Evolutionary conservation across 2,329 filamentous ascomycete genomes (phyloP), one percentile per base, ranked within the genome.

Genomic region (Colletotrichum somersetense): DNA sequence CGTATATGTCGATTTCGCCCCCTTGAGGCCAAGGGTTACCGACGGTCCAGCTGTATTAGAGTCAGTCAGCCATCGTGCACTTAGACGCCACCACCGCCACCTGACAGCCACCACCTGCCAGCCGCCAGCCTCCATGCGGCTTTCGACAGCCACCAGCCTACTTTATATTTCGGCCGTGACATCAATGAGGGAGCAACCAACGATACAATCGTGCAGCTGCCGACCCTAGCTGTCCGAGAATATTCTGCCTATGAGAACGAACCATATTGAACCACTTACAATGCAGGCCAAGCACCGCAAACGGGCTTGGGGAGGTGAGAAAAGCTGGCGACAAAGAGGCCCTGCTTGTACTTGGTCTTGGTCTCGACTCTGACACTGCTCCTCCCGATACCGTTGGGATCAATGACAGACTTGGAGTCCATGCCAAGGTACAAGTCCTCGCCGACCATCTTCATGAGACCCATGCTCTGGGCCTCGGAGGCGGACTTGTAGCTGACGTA

Each of bases 251-350:
- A 16, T 10, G 10, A n/a, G 18, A 5, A 1, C 5, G n/a, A 23
- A 20, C 4, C 11, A 16, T 0, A 12, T 1, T 23, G 46, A 10
- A 14, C 6, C 10, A 76, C 83, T 81, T 83, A 89, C 86, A 91
- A 86, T 82, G 92, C 91, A 5, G 92, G 92, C 92, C 92, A 95
- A 10, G 88, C 85, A 62, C 93, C 92, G 76, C 92, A 94, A 55
- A 85, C 83, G 12, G 87, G 85, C 67, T 83, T 85, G 40, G 92
- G 92, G 82, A 95, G 90, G 76, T 94, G 91, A 18, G 83, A 85
- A 74, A 94, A 88, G 77, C 93, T 90, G 56, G 91, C 84, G 55
- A 95, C 89, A 76, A 94, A 87, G 38, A 94, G 88, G 35, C 91
- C 92, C 69, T 89, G 85, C 73, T 85, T 89, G 82, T 92, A 95